These are phyloP conservation scores for Colletotrichum kahawae DNA, from an alignment of 2,329 filamentous ascomycete species.

Conservation along the genomic window DNA sequence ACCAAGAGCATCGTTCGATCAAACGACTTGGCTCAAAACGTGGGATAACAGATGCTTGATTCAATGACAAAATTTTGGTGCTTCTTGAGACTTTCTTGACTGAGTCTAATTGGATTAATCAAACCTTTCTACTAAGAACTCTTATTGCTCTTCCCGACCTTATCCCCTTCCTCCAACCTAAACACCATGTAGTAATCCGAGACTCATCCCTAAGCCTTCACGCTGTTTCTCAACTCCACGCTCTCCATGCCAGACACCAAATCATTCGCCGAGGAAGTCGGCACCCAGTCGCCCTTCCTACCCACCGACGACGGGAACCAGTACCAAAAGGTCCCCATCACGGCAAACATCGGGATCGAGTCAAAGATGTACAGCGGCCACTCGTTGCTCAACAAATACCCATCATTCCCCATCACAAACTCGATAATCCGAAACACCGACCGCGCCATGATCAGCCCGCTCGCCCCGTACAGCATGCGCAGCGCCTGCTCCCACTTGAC, in stretches of 20 bases:
- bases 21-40: rapidly evolving
- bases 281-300: neutral
- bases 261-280: neutral
- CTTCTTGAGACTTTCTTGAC: neutral
- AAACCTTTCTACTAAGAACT: too few species aligned
- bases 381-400: constrained; percentile 45
- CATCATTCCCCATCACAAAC: constrained; percentile 45
- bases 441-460: constrained; percentile 38
- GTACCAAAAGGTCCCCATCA: constrained; percentile 24
- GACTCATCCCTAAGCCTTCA: neutral
- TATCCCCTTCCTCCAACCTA: neutral
- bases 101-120: neutral
- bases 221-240: neutral
- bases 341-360: constrained; percentile 40
- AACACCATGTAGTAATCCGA: neutral
- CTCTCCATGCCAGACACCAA: neutral
- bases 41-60: neutral
- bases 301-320: constrained; percentile 22
- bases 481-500: neutral
- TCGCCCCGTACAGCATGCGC: constrained; percentile 5
- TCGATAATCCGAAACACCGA: constrained; percentile 54
- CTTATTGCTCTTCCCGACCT: too few species aligned
- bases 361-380: constrained; percentile 51
- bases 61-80: neutral
- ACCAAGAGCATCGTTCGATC: neutral